Percentiles rank a stretch among this genome's conserved stretches.
phyloP scores from a whole-genome alignment of 2,329 filamentous ascomycete genomes.

The Hypoxylon sp. region DNA sequence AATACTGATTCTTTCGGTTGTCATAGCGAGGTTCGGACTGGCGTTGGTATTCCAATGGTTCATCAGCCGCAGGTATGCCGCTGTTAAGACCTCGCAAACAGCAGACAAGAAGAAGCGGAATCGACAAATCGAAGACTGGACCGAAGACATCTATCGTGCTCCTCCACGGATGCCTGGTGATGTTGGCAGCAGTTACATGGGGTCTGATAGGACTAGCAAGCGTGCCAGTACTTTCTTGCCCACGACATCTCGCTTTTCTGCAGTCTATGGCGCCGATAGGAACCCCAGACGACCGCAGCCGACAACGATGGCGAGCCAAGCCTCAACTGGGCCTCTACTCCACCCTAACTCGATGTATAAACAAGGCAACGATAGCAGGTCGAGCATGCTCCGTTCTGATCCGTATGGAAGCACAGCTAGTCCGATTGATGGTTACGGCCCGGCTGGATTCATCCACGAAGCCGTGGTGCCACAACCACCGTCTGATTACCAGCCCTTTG shows the following conservation, averaged over 20 bases:
- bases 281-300: conserved; percentile 67
- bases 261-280: conserved; percentile 84
- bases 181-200: conserved; percentile 72
- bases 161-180: conserved; percentile 85
- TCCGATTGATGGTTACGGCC: conserved; percentile 78
- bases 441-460: conserved; percentile 96
- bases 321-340: conserved; percentile 78
- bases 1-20: conserved; percentile 91
- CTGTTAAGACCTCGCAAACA: conserved; percentile 85
- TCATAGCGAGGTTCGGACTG: conserved; percentile 86
- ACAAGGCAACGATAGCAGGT: conserved; percentile 71
- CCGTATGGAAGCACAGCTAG: conserved; percentile 67
- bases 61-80: conserved; percentile 85
- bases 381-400: conserved; percentile 74
- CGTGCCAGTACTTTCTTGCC: conserved; percentile 87
- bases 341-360: conserved; percentile 80
- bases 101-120: conserved; percentile 86
- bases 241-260: conserved; percentile 93
- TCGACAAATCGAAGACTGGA: conserved; percentile 97
- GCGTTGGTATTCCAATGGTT: conserved; percentile 98
- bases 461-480: conserved; percentile 96
- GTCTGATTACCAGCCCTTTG: conserved; percentile 96
- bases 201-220: conserved; percentile 80
- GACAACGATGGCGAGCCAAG: conserved; percentile 96
- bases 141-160: conserved; percentile 95